These are phyloP conservation scores for Acanthamoeba castellanii DNA, from an alignment of 208 protist genomes.

Conservation along the genomic window DNA sequence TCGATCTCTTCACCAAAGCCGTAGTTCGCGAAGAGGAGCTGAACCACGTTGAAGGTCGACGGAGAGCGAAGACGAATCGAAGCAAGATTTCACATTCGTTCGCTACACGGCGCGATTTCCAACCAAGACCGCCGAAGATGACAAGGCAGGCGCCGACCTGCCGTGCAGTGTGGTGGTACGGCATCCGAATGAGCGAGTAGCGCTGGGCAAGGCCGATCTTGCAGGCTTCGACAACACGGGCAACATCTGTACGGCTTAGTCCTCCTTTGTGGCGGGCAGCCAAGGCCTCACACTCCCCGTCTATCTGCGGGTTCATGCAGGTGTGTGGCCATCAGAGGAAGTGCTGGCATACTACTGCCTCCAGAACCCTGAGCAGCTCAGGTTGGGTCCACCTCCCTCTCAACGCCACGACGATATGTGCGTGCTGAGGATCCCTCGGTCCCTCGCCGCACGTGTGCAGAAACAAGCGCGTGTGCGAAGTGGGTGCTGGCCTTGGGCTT, in stretches of 20 bases:
- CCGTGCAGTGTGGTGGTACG: constrained; percentile 1
- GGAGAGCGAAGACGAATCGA: background rate
- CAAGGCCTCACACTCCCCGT: background rate
- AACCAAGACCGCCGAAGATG: background rate
- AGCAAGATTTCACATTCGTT: background rate
- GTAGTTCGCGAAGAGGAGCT: background rate
- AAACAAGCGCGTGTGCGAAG: constrained; percentile 31
- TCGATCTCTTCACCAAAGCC: background rate
- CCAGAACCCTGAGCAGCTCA: background rate
- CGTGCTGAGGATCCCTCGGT: background rate
- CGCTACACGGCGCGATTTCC: constrained; percentile 33
- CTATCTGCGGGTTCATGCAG: background rate
- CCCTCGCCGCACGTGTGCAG: background rate
- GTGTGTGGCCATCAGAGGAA: constrained; percentile 40
- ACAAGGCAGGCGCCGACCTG: background rate
- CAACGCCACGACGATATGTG: background rate
- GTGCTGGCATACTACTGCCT: constrained; percentile 61
- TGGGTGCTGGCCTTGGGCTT: constrained; percentile 35
- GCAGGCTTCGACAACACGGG: constrained; percentile 56
- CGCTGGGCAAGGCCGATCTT: background rate
- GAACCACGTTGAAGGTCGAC: too few relatives aligned
- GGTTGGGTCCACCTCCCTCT: background rate
- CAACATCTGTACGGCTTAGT: background rate
- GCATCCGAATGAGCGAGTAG: background rate
- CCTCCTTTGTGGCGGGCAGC: background rate